Conservation (phyloP, 768 basidiomycete genomes). For the Tephrocybe rancida region DNA sequence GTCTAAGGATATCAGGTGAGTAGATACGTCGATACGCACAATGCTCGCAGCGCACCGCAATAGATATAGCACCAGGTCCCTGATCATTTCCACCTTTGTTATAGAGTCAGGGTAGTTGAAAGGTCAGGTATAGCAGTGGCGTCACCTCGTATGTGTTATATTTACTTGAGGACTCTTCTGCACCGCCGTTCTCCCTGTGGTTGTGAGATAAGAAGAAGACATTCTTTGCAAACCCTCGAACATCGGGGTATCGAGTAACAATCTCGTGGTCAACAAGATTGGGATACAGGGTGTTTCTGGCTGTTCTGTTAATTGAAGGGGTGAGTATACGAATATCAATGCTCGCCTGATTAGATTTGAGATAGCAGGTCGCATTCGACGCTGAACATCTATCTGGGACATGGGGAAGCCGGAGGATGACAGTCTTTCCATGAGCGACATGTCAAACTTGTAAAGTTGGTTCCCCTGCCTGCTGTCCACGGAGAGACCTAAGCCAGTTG, state of each 20-base stretch:
- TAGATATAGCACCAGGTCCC: slow-evolving; percentile 45
- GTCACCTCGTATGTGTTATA: slow-evolving; percentile 69
- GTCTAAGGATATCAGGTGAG: slow-evolving; percentile 23
- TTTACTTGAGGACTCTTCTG: slow-evolving; percentile 66
- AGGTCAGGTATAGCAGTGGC: not conserved
- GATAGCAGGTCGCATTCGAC: slow-evolving; percentile 75
- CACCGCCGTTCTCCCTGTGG: slow-evolving; percentile 59
- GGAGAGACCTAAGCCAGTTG: slow-evolving; percentile 51
- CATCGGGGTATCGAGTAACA: slow-evolving; percentile 51
- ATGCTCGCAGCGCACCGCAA: slow-evolving; percentile 28
- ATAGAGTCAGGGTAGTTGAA: not conserved
- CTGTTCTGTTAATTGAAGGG: slow-evolving; percentile 1
- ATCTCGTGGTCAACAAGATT: slow-evolving; percentile 56
- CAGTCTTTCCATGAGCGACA: slow-evolving; percentile 78
- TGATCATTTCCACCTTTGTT: slow-evolving; percentile 44
- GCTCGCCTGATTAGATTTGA: slow-evolving; percentile 59
- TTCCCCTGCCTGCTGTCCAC: slow-evolving; percentile 64
- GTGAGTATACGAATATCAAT: not conserved
- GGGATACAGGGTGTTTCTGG: slow-evolving; percentile 63
- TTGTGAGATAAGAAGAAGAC: slow-evolving; percentile 70
- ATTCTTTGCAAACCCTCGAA: slow-evolving; percentile 64
- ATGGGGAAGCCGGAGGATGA: slow-evolving; percentile 57
- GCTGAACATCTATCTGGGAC: slow-evolving; percentile 72
- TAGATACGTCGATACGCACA: not conserved
- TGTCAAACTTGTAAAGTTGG: slow-evolving; percentile 64